Evolutionary conservation across 2,329 filamentous ascomycete genomes (phyloP).

Genomic region (Botrytis porri): DNA sequence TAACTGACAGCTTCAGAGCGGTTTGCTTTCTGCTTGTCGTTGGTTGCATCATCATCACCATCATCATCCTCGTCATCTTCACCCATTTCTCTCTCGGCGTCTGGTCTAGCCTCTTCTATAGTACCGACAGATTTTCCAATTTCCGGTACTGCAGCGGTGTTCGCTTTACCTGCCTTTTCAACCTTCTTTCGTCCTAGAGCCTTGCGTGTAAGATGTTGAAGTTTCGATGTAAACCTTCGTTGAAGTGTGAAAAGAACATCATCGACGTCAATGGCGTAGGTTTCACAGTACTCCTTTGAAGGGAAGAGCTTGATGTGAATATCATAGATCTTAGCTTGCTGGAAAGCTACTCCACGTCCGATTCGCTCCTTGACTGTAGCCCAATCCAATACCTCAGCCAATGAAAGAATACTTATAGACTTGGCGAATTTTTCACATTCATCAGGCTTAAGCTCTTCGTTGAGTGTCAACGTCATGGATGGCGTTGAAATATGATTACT

Average conservation of each 20-base stretch:
- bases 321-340: conserved; percentile 79
- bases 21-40: conserved; percentile 71
- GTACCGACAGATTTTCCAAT: conserved; percentile 63
- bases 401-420: conserved; percentile 79
- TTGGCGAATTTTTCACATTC: conserved; percentile 83
- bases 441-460: conserved; percentile 64
- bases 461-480: conserved; percentile 79
- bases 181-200: conserved; percentile 82
- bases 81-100: conserved; percentile 41
- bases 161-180: conserved; percentile 52
- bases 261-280: conserved; percentile 75
- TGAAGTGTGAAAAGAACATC: conserved; percentile 83
- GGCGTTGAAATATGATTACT: conserved; percentile 86
- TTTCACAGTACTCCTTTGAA: conserved; percentile 74
- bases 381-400: conserved; percentile 80
- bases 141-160: conserved; percentile 70
- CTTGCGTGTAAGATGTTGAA: conserved; percentile 67
- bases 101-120: conserved; percentile 49
- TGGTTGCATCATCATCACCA: conserved; percentile 75
- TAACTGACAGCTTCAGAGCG: conserved; percentile 82
- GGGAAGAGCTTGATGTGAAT: conserved; percentile 83
- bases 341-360: conserved; percentile 64
- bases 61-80: conserved; percentile 52
- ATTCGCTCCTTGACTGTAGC: conserved; percentile 77
- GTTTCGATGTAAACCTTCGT: conserved; percentile 68